These are phyloP conservation scores for Obba rivulosa DNA, from an alignment of 768 basidiomycete genomes.

Conservation along the genomic window DNA sequence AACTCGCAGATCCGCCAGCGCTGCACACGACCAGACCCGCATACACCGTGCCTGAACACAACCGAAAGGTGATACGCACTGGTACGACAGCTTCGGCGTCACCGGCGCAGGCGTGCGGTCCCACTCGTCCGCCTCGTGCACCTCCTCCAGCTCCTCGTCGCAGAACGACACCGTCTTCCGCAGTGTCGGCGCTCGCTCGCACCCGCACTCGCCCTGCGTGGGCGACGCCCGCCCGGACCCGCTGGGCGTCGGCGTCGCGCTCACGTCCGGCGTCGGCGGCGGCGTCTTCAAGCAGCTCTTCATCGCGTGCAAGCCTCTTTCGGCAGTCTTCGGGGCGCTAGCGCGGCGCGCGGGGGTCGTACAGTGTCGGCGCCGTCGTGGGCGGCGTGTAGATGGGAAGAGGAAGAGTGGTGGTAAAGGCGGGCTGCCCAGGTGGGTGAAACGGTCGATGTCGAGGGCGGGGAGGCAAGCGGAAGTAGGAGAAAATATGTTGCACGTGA, in stretches of 20 bases:
- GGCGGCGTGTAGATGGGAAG: too few relatives aligned
- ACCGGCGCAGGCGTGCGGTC: constrained; percentile 70
- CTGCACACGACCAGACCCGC: background rate
- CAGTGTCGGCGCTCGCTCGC: constrained; percentile 6
- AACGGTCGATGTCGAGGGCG: too few relatives aligned
- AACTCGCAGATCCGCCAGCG: background rate
- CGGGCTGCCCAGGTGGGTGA: too few relatives aligned
- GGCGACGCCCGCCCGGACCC: constrained; percentile 16
- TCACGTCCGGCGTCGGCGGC: constrained; percentile 15
- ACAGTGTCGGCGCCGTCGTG: background rate
- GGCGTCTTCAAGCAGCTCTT: constrained; percentile 19
- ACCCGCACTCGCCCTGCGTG: constrained; percentile 4
- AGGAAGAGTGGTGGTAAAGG: too few relatives aligned
- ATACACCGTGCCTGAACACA: background rate
- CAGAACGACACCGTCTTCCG: constrained; percentile 64
- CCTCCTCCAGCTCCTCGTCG: constrained; percentile 45
- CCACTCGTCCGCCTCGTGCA: constrained; percentile 72
- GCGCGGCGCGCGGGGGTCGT: background rate
- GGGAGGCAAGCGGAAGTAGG: too few relatives aligned
- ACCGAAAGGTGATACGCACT: constrained; percentile 40
- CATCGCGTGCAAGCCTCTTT: background rate
- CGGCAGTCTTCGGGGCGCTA: background rate
- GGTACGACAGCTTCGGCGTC: constrained; percentile 55
- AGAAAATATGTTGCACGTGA: too few relatives aligned
- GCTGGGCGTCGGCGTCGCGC: constrained; percentile 12